These are phyloP conservation scores for Lactarius tabidus DNA, from an alignment of 768 basidiomycete genomes.

Conservation along the genomic window DNA sequence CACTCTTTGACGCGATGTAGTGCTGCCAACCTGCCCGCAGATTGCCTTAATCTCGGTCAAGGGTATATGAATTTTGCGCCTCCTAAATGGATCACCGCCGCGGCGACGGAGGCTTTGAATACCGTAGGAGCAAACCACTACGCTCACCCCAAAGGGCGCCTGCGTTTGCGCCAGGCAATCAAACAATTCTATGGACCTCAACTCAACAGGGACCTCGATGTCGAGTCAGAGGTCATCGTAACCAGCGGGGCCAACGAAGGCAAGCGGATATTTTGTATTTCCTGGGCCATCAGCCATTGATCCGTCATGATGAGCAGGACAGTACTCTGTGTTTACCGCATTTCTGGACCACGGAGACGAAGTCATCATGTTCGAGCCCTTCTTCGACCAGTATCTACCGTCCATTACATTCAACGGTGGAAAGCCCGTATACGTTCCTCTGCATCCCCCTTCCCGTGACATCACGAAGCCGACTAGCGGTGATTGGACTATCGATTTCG, in stretches of 20 bases:
- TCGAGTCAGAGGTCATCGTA: conserved; percentile 86
- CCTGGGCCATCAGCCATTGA: conserved; percentile 5
- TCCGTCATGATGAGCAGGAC: conserved; percentile 47
- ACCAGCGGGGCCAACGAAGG: conserved; percentile 98
- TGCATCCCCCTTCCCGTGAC: conserved; percentile 72
- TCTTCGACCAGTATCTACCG: conserved; percentile 94
- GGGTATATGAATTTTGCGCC: conserved; percentile 90
- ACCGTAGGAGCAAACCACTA: conserved; percentile 74
- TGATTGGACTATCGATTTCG: conserved; percentile 89
- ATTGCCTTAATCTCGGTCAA: conserved; percentile 94
- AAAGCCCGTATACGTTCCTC: conserved; percentile 87
- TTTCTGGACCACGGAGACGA: conserved; percentile 92
- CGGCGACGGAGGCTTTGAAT: conserved; percentile 64
- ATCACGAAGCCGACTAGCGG: conserved; percentile 49
- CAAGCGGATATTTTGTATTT: conserved; percentile 31
- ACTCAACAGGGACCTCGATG: conserved; percentile 66
- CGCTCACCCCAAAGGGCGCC: conserved; percentile 85
- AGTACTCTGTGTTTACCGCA: conserved; percentile 90
- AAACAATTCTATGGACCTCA: conserved; percentile 69
- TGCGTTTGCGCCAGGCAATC: conserved; percentile 84
- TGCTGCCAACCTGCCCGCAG: conserved; percentile 79
- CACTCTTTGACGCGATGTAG: conserved; percentile 38
- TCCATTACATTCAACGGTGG: conserved; percentile 94
- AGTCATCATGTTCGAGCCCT: conserved; percentile 98
- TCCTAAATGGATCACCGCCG: conserved; percentile 72